A percentile compares a stretch with the other conserved stretches of the same genome.
Conservation (phyloP, 2,329 filamentous ascomycete species). For the Lachnellula suecica region DNA sequence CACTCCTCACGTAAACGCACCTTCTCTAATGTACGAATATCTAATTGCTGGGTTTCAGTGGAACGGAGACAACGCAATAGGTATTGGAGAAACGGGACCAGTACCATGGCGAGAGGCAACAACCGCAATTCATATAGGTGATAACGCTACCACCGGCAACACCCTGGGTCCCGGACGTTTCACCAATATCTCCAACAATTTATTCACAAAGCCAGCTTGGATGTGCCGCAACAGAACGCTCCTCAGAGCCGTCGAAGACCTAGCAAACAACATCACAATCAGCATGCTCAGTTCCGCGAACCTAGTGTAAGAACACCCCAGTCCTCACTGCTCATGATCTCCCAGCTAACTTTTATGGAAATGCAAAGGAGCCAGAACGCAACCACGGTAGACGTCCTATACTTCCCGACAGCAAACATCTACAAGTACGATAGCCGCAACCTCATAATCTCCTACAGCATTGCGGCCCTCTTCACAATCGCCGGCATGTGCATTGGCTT, state of each 20-base stretch:
- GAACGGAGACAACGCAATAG: background rate
- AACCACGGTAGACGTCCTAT: background rate
- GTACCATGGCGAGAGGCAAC: too few species aligned
- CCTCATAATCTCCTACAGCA: background rate
- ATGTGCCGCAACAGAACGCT: constrained; percentile 22
- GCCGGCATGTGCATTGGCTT: background rate
- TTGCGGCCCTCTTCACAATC: background rate
- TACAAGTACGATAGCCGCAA: background rate
- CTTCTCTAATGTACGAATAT: background rate
- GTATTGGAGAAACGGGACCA: background rate
- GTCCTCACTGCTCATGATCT: too few species aligned
- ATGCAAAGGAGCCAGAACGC: background rate
- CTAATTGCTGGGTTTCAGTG: background rate
- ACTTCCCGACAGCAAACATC: background rate
- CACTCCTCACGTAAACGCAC: too few species aligned
- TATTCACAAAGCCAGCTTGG: background rate
- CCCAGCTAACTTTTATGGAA: background rate
- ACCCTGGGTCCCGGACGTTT: too few species aligned
- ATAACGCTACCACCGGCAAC: too few species aligned
- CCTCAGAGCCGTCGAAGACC: constrained; percentile 17
- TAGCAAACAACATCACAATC: constrained; percentile 27
- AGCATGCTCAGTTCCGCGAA: constrained; percentile 12
- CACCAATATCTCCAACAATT: constrained; percentile 1
- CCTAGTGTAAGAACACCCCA: constrained; percentile 1
- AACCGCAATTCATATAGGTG: too few species aligned